Evolutionary conservation across 768 basidiomycete species (phyloP), one percentile per base, ranked within the genome.

Genomic region (Stropharia rugosoannulata): DNA sequence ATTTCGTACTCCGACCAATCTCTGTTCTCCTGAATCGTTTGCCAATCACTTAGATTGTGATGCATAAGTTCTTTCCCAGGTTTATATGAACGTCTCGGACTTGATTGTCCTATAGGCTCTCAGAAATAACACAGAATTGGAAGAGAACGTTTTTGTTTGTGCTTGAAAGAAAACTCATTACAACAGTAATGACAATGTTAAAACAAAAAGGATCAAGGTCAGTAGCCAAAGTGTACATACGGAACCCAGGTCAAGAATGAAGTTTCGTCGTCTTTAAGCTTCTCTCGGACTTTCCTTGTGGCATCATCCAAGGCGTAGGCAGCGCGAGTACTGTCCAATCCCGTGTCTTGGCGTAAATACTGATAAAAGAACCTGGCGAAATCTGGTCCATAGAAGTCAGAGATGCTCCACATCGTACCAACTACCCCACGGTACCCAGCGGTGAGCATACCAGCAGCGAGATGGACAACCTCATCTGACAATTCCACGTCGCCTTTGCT

Each of bases 401-500:
- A 57, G 39, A 77, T 73, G 8, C 68, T 66, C 77, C 78, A 78
- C 73, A 78, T 73, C 25, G 78, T 78, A 12, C 62, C 75, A 19
- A 79, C 60, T 2, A 77, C 73, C 6, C 65, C 56, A 1, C 56
- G 51, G 40, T 60, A 68, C 16, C 68, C 69, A 38, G 69, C 65
- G 13, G 54, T 63, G 41, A 73, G 62, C 75, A 78, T 74, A 1
- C 74, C 72, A 15, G 76, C 74, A 1, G 76, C 69, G 2, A 78
- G 60, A 65, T 77, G 74, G 6, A 77, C 64, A 1, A 63, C 53
- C 55, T 65, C 57, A 12, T 68, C 68, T 12, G 68, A 54, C 10
- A 64, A 50, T 15, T 58, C 49, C 11, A 60, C 51, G 19, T 65
- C 61, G 1, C 74, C 72, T 22, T 57, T 66, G 1, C 72, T 55